Conservation (phyloP, 2,329 filamentous ascomycete genomes). For the Truncatella angustata region DNA sequence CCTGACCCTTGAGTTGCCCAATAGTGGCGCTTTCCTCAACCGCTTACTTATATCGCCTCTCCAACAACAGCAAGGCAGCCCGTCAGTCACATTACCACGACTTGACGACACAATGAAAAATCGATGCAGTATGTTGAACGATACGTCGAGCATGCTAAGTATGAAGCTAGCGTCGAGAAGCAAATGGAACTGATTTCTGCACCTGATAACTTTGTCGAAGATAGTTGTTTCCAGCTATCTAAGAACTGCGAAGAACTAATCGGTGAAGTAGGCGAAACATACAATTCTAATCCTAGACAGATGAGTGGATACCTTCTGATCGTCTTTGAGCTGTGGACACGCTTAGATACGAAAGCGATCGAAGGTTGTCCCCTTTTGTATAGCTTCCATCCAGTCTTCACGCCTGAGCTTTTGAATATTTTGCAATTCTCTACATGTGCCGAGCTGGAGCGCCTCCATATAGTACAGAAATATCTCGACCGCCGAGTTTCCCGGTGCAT, state of each 20-base stretch:
- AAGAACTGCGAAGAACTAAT: slow-evolving; percentile 34
- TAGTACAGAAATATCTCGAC: slow-evolving; percentile 48
- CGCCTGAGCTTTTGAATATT: slow-evolving; percentile 47
- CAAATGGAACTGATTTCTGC: neutral
- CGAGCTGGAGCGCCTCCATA: slow-evolving; percentile 50
- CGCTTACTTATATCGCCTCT: slow-evolving; percentile 10
- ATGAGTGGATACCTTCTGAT: slow-evolving; percentile 52
- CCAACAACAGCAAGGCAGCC: neutral
- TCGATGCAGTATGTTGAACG: neutral
- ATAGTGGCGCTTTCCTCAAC: slow-evolving; percentile 36
- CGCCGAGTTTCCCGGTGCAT: slow-evolving; percentile 26
- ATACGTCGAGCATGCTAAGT: neutral
- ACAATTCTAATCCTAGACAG: slow-evolving; percentile 43
- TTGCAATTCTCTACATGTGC: slow-evolving; percentile 46
- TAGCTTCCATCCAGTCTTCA: slow-evolving; percentile 51
- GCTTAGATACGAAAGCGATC: slow-evolving; percentile 49
- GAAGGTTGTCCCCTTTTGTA: slow-evolving; percentile 43
- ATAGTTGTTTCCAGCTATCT: slow-evolving; percentile 22
- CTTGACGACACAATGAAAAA: slow-evolving; percentile 22
- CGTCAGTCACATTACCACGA: slow-evolving; percentile 17
- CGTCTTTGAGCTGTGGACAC: slow-evolving; percentile 56
- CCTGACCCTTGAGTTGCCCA: slow-evolving; percentile 35
- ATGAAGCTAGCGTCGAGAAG: slow-evolving; percentile 12
- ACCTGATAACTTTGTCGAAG: neutral
- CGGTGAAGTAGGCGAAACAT: slow-evolving; percentile 29